Percentiles rank a stretch among this genome's conserved stretches.
Evolutionary conservation across 306 rosid genomes (phyloP).

Genomic region (Dryas drummondii): DNA sequence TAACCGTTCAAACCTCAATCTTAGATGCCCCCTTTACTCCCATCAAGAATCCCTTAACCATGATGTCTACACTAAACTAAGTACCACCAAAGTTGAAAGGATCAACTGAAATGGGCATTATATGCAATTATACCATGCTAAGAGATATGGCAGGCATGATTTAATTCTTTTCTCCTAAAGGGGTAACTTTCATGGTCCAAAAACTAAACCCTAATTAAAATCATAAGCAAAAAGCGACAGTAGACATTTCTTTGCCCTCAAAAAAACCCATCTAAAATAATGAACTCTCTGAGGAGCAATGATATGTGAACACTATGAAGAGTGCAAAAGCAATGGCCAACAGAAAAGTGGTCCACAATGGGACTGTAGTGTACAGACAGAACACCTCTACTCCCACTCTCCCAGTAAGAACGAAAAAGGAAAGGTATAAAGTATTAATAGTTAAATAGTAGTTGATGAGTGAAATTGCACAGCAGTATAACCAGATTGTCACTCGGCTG

Average conservation of each 20-base stretch:
- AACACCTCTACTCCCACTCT: background rate
- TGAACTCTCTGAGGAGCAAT: background rate
- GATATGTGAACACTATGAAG: background rate
- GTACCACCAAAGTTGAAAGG: background rate
- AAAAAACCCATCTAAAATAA: background rate
- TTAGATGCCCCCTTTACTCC: background rate
- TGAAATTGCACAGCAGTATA: background rate
- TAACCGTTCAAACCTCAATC: background rate
- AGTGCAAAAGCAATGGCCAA: background rate
- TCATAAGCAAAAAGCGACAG: background rate
- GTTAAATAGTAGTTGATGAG: background rate
- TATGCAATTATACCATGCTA: background rate
- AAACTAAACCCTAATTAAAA: background rate
- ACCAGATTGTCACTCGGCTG: background rate
- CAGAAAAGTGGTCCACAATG: background rate
- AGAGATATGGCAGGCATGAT: background rate
- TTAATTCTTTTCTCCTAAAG: background rate
- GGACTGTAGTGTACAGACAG: background rate
- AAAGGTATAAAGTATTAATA: background rate
- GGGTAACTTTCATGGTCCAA: background rate
- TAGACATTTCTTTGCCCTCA: background rate
- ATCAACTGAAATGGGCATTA: background rate
- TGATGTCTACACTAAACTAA: background rate
- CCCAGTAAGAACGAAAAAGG: background rate
- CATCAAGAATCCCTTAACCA: slow-evolving; percentile 5